Base-by-base conservation (phyloP, 2,329 filamentous ascomycete species). In the Alternaria triticimaculans region DNA sequence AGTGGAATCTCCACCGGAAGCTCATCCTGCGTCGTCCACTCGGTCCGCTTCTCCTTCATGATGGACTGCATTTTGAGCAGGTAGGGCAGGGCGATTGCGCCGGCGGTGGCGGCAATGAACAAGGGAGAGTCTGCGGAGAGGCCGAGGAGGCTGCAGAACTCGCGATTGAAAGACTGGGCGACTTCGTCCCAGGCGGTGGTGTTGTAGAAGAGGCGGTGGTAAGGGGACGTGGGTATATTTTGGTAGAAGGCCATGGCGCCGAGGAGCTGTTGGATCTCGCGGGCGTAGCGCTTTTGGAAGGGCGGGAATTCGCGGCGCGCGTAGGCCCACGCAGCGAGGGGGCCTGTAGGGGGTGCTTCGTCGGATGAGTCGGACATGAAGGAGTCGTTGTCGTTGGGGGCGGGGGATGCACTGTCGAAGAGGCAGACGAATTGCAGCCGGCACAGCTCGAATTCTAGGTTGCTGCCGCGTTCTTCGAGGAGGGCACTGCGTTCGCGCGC, bases 21-120 rank as follows among this genome's bases (percentile, higher is more conserved):
- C 80, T 99, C 96, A 75, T 96, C 90, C 64, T 92, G 88, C 5
- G 93, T 94, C 1, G 94, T 97, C 96, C 96, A 99, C 80, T 97
- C 94, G 0, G 95, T 97, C 66, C 92, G 90, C 80, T 95, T 94
- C 72, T 93, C 90, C 73, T 92, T 92, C 85, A 96, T 94, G 76
- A 96, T 94, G 4, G 87, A 89, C 62, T 93, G 92, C 75, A 96
- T 90, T 80, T 98, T 99, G 71, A 97, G 86, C 5, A 98, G 85
- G 14, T 91, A 92, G 0, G 96, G 96, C 0, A 99, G 85, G 0
- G 96, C 95, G 54, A 99, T 96, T 10, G 93, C 90, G 49, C 96
- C 96, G 1, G 96, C 96, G 11, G 95, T 98, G 2, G 92, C 91
- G 51, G 96, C 94, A 26, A 97, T 89, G 78, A 97, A 97, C 11